Base-by-base conservation (phyloP, 306 rosid species). In the Castanea crenata region DNA sequence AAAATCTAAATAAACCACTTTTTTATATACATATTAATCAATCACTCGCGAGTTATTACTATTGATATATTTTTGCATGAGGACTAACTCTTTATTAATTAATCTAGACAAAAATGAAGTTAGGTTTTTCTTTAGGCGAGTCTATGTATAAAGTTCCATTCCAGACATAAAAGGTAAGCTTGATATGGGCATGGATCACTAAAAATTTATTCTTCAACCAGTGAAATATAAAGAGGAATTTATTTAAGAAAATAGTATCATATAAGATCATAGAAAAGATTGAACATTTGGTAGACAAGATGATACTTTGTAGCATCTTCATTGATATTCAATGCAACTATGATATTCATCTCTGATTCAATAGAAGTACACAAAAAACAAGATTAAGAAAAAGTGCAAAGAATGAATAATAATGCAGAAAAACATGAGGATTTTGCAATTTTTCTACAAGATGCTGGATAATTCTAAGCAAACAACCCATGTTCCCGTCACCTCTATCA, bases 391-490 rank as follows among this genome's bases (percentile, higher is more conserved):
- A 68, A 68, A 19, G 14, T 5, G 16, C 23, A 35, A 35, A 35
- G 27, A 67, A 67, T 19, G 58, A 55, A 77, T 71, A 75, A 23
- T 13, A 41, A 71, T 71, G 77, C 58, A 80, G 78, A 76, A 71
- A 70, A 31, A 44, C 52, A 49, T 68, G 29, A 72, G 55, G 72
- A 63, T 76, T 74, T 64, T 55, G 34, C 55, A 63, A 54, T 79
- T 64, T 16, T 49, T 12, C 16, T 59, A 20, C 76, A 23, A 12
- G 62, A 15, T 71, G 76, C 62, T 57, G 20, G 21, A 58, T 41
- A 49, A 35, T 65, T 76, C 34, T 31, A 65, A 55, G 57, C 63
- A 65, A 76, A 63, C 54, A 51, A 46, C 55, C 72, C 31, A 44
- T 75, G 25, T 34, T 49, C 55, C 34, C 9, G 6, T 69, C 52